phyloP scores from a whole-genome alignment of 148 eudicot genomes.

The Camellia granthamiana region DNA sequence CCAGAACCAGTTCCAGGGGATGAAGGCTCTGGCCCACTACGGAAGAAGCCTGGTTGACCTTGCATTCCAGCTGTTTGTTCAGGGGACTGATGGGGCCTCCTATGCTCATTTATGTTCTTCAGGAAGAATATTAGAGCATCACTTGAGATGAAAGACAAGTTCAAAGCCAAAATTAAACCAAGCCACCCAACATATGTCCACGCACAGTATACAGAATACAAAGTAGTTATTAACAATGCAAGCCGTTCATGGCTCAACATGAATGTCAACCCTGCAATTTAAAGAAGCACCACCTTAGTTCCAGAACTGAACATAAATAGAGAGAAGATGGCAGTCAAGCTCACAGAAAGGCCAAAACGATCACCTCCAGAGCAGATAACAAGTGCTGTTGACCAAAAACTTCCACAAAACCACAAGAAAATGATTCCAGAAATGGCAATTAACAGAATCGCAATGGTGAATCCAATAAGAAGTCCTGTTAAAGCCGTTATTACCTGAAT shows the following conservation, averaged over 20 bases:
- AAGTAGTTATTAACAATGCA: constrained; percentile 58
- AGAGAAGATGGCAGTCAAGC: constrained; percentile 1
- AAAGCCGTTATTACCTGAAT: constrained; percentile 63
- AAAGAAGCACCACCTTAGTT: constrained; percentile 15
- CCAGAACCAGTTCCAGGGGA: constrained; percentile 46
- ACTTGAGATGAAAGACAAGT: constrained; percentile 82
- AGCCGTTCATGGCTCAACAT: constrained; percentile 58
- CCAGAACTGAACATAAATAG: constrained; percentile 3
- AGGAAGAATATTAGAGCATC: constrained; percentile 70
- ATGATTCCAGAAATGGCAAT: constrained; percentile 34
- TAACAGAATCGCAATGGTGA: constrained; percentile 44
- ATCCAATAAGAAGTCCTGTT: constrained; percentile 59
- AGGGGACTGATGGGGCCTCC: constrained; percentile 36
- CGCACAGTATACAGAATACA: constrained; percentile 78
- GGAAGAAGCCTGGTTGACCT: constrained; percentile 43
- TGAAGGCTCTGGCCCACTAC: constrained; percentile 38
- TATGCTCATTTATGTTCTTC: constrained; percentile 53
- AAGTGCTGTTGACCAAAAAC: constrained; percentile 51
- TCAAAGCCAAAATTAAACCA: constrained; percentile 61
- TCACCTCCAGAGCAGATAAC: constrained; percentile 65
- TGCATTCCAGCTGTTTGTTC: constrained; percentile 60
- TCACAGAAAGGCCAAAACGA: constrained; percentile 12
- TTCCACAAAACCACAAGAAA: constrained; percentile 54
- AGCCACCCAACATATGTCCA: constrained; percentile 86
- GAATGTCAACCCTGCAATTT: constrained; percentile 70